Evolutionary conservation across 2,329 filamentous ascomycete genomes (phyloP), one percentile per base, ranked within the genome.

Genomic region (Stemphylium beticola): DNA sequence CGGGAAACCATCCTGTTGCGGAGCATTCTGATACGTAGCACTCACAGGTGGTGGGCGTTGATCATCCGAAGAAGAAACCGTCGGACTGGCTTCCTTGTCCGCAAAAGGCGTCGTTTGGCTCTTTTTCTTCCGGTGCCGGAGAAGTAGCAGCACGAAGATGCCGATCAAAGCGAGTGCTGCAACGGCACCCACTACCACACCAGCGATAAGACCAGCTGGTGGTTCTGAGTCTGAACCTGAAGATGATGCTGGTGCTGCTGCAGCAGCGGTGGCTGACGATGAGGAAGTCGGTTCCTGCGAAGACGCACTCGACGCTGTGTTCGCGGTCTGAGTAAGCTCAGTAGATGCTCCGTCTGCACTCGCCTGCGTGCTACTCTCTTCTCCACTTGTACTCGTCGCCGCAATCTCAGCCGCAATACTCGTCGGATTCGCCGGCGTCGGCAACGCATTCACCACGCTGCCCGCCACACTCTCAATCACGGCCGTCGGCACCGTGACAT

Each of bases 131-230:
- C 52, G 45, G 17, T 60, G 48, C 5, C 53, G 57, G 1, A 57
- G 46, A 10, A 62, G 40, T 33, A 65, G 36, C 31, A 57, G 50
- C 11, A 62, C 20, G 20, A 60, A 47, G 40, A 56, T 59, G 29
- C 53, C 58, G 33, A 59, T 32, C 1, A 61, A 31, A 3, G 45
- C 48, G 11, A 61, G 43, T 20, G 49, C 53, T n/a, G 56, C 56
- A n/a, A 61, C 29, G 12, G 43, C 45, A 18, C 56, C 56, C 39
- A 61, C 47, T 14, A 55, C 56, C 7, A 52, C 53, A 12, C 58
- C 58, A 8, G 50, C 58, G 17, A 61, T 61, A 18, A 59, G 49
- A 15, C 56, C 53, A 6, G 53, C 33, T 9, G 49, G 55, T 34
- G 51, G 43, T 0, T 48, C 37, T 3, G 51, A 47, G 14, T 18